These are phyloP conservation scores for Tephrocybe rancida DNA, from an alignment of 768 basidiomycete genomes.

Conservation along the genomic window DNA sequence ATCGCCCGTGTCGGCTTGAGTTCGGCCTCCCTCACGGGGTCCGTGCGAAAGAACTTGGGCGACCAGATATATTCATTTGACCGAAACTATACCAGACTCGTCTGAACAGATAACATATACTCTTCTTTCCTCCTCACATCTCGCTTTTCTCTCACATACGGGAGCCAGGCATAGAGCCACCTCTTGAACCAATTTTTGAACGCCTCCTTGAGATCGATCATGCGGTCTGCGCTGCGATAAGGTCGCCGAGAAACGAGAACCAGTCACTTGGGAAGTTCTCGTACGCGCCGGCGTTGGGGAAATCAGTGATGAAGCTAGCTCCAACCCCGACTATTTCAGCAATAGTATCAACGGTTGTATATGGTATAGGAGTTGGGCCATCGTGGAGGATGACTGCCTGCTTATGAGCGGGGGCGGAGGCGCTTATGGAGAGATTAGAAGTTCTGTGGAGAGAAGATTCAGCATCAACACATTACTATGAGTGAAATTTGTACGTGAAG, in stretches of 20 bases:
- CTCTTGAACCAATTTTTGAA: too few species aligned
- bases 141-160: too few species aligned
- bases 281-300: slow-evolving; percentile 12
- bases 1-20: slow-evolving; percentile 9
- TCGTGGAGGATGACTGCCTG: slow-evolving; percentile 32
- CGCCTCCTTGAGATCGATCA: too few species aligned
- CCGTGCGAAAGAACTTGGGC: slow-evolving; percentile 11
- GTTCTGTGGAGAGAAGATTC: slow-evolving; percentile 13
- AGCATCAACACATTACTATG: neutral
- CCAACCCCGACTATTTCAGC: slow-evolving; percentile 21
- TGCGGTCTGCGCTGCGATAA: neutral
- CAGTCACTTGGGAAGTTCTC: slow-evolving; percentile 9
- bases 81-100: neutral
- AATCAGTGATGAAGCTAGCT: slow-evolving; percentile 32
- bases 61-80: slow-evolving; percentile 7
- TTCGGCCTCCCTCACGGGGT: slow-evolving; percentile 12
- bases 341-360: slow-evolving; percentile 23
- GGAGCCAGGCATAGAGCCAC: too few species aligned
- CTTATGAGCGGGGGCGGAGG: slow-evolving; percentile 20
- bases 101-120: neutral
- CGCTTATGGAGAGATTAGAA: slow-evolving; percentile 19
- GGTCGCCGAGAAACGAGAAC: neutral
- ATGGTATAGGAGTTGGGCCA: slow-evolving; percentile 25
- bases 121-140: neutral
- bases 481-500: slow-evolving; percentile 25